Evolutionary conservation across 495 filamentous ascomycete genomes (phyloP), one percentile per base, ranked within the genome.

Genomic region (Xylaria acuta): DNA sequence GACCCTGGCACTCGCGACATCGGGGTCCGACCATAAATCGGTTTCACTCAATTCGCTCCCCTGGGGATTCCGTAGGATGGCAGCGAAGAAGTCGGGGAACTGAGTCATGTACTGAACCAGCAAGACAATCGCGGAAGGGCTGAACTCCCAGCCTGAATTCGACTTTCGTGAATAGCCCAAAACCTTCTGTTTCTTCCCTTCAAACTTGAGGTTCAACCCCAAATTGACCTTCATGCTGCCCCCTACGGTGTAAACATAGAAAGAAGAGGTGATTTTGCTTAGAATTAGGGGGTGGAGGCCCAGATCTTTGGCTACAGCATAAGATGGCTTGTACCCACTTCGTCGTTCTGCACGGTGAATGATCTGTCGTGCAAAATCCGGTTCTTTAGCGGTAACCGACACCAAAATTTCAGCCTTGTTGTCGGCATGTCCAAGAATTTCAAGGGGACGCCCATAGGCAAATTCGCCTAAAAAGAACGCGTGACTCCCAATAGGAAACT

Each of bases 391-490:
- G 51, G 91, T 80, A 14, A 87, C 86, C 7, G 90, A 90, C 45
- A 99, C 82, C 84, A 92, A 88, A 63, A 97, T 89, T 72, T 92
- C 90, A 20, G 92, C 91, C 76, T 91, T 93, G 73, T 92, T 90
- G 59, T 88, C 84, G 12, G 85, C 86, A 75, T 90, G 87, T 8
- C 47, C 63, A n/a, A 87, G 87, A 64, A 99, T 89, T 81, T 97
- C 89, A 20, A 97, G 82, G 1, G 97, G 96, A 56, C 94, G 89
- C 16, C 97, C 97, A 75, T 97, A 98, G 76, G 93, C 93, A 82
- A 91, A 95, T 4, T 98, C 97, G 53, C 97, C 97, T n/a, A 99
- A 82, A 84, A 97, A 99, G 84, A 99, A 98, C 1, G 92, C 94
- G 51, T 89, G 87, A 18, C 93, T 90, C 64, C 89, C 90, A 66